Conservation (phyloP, 2,329 filamentous ascomycete species). For the Bipolaris oryzae region DNA sequence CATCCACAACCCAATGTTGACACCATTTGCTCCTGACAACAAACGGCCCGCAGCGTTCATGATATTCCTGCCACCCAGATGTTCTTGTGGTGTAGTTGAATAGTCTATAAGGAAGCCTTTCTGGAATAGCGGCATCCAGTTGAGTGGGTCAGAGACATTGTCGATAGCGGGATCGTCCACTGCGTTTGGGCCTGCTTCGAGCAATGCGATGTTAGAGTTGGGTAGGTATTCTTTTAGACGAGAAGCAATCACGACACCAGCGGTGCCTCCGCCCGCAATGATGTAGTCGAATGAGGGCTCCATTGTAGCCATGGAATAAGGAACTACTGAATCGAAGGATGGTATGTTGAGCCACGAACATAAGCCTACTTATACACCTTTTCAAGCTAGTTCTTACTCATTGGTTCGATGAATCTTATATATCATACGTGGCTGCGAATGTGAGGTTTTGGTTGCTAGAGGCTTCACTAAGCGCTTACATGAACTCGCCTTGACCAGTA, state of each 20-base stretch:
- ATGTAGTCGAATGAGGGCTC: constrained; percentile 22
- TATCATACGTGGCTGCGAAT: not conserved
- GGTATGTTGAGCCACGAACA: not conserved
- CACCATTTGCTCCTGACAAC: constrained; percentile 24
- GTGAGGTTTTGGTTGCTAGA: not conserved
- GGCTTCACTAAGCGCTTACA: not conserved
- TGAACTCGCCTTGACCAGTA: not conserved
- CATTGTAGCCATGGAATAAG: not conserved
- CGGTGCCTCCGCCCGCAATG: constrained; percentile 36
- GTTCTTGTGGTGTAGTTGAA: constrained; percentile 21
- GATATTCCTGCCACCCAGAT: constrained; percentile 19
- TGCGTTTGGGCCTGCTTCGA: constrained; percentile 27
- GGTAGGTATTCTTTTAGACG: constrained; percentile 24
- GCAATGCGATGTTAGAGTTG: constrained; percentile 9
- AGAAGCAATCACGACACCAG: constrained; percentile 29
- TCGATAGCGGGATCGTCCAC: constrained; percentile 11
- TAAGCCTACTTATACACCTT: not conserved
- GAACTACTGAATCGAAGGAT: not conserved
- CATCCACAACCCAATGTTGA: constrained; percentile 26
- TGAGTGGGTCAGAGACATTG: constrained; percentile 9
- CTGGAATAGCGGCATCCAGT: constrained; percentile 7
- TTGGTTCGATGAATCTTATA: not conserved
- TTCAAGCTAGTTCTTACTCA: too few relatives aligned
- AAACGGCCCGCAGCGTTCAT: constrained; percentile 20
- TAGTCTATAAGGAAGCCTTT: constrained; percentile 23